phyloP scores from a whole-genome alignment of 192 early-diverging fungal genomes.

The Chytriomyces sp. region DNA sequence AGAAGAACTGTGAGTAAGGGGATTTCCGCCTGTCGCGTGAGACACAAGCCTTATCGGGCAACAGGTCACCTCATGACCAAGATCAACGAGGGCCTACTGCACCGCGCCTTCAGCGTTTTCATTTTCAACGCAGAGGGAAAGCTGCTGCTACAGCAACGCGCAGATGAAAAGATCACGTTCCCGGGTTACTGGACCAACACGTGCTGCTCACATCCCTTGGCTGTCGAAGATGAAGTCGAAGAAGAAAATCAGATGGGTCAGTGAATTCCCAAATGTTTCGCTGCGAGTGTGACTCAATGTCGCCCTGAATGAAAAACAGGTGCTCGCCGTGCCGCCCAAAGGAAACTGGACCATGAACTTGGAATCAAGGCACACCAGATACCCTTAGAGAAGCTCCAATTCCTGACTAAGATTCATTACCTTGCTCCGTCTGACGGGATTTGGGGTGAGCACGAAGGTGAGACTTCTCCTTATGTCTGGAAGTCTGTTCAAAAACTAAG shows the following conservation, averaged over 20 bases:
- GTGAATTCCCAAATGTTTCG: too few relatives aligned
- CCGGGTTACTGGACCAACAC: slow-evolving; percentile 97
- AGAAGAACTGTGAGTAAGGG: slow-evolving; percentile 82
- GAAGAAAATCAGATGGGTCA: slow-evolving; percentile 73
- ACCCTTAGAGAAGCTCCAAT: slow-evolving; percentile 80
- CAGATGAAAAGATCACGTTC: slow-evolving; percentile 97
- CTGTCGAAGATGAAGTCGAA: slow-evolving; percentile 72
- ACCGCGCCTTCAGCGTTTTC: slow-evolving; percentile 97
- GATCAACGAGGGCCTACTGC: slow-evolving; percentile 85
- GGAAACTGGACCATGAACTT: slow-evolving; percentile 95
- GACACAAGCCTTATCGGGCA: too few relatives aligned
- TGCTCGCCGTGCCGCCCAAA: slow-evolving; percentile 83
- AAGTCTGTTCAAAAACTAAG: neutral
- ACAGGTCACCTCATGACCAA: slow-evolving; percentile 93
- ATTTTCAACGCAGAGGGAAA: slow-evolving; percentile 86
- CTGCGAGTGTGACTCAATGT: too few relatives aligned
- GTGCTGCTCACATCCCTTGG: slow-evolving; percentile 97
- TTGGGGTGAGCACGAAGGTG: slow-evolving; percentile 98
- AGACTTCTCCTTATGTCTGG: slow-evolving; percentile 19
- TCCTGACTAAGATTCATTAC: slow-evolving; percentile 95
- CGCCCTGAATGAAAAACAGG: too few relatives aligned
- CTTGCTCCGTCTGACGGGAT: slow-evolving; percentile 90
- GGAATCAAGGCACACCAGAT: slow-evolving; percentile 78
- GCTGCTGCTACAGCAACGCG: slow-evolving; percentile 92
- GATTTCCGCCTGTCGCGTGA: neutral